These are phyloP conservation scores for Tricholoma sp. DNA, from an alignment of 768 basidiomycete genomes.

Conservation along the genomic window DNA sequence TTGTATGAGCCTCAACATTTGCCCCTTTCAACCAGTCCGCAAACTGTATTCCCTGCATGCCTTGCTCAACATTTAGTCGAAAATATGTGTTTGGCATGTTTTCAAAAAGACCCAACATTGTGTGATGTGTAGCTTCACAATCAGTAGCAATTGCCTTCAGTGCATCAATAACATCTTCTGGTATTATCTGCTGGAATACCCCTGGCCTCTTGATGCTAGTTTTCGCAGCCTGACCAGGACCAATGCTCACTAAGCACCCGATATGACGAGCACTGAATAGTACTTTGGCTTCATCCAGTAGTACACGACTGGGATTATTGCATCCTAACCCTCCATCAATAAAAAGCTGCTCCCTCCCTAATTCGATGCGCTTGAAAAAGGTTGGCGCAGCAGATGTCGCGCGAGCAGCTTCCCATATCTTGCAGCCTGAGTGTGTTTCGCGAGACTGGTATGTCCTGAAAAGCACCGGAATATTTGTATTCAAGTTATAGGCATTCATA, in stretches of 20 bases:
- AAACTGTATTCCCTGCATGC: constrained; percentile 2
- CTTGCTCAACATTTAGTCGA: constrained; percentile 12
- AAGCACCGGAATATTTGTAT: neutral
- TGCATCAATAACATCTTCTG: neutral
- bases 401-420: constrained; percentile 25
- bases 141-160: constrained; percentile 4
- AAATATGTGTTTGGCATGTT: neutral
- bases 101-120: neutral
- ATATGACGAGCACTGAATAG: neutral
- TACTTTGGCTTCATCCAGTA: constrained; percentile 1
- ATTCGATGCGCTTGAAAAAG: constrained; percentile 17
- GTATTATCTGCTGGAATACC: neutral
- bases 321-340: constrained; percentile 13
- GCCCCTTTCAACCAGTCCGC: too few species aligned
- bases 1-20: too few species aligned
- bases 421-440: constrained; percentile 7
- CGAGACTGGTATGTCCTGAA: constrained; percentile 10
- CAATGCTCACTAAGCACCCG: constrained; percentile 7
- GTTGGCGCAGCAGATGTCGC: constrained; percentile 23
- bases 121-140: constrained; percentile 4
- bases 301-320: constrained; percentile 9
- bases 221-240: constrained; percentile 2
- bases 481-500: constrained; percentile 1
- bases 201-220: neutral
- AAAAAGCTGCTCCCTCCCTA: constrained; percentile 4